A percentile compares a stretch with the other conserved stretches of the same genome.
These are phyloP conservation scores for Clonostachys byssicola DNA, from an alignment of 2,329 filamentous ascomycete genomes.

Conservation along the genomic window DNA sequence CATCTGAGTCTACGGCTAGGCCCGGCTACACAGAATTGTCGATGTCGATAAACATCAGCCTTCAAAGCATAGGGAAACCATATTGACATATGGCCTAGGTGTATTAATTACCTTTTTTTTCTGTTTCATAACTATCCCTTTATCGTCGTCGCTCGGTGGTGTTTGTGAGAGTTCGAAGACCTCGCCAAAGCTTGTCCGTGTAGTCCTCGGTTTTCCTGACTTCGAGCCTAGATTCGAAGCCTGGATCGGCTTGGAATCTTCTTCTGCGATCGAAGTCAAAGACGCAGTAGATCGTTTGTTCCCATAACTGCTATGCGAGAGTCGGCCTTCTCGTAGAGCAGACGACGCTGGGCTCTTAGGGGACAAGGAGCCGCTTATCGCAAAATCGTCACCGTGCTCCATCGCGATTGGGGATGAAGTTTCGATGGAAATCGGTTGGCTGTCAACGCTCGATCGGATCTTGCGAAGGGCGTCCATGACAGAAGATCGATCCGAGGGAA, in stretches of 20 bases:
- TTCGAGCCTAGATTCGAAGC: too few species aligned
- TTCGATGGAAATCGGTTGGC: slow-evolving; percentile 29
- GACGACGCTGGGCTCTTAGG: slow-evolving; percentile 23
- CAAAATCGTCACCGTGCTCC: slow-evolving; percentile 29
- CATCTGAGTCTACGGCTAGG: too few species aligned
- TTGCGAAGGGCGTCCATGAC: slow-evolving; percentile 40
- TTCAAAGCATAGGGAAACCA: too few species aligned
- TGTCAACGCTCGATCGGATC: slow-evolving; percentile 36
- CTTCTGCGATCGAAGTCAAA: slow-evolving; percentile 41
- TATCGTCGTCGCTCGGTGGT: neutral
- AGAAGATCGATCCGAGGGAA: slow-evolving; percentile 37
- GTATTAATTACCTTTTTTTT: neutral
- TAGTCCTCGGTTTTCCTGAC: too few species aligned
- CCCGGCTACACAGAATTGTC: too few species aligned
- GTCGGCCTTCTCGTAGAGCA: slow-evolving; percentile 22
- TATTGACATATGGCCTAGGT: too few species aligned
- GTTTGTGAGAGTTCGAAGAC: neutral
- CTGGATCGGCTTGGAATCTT: slow-evolving; percentile 5
- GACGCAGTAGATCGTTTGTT: slow-evolving; percentile 32
- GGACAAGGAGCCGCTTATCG: slow-evolving; percentile 24
- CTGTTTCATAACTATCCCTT: neutral
- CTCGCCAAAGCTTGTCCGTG: too few species aligned
- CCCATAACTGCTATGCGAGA: slow-evolving; percentile 23
- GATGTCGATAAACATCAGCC: too few species aligned
- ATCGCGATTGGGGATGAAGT: slow-evolving; percentile 27